Evolutionary conservation across 805 yeast genomes (phyloP), one percentile per base, ranked within the genome.

Genomic region (Tetrapisispora fleetii): DNA sequence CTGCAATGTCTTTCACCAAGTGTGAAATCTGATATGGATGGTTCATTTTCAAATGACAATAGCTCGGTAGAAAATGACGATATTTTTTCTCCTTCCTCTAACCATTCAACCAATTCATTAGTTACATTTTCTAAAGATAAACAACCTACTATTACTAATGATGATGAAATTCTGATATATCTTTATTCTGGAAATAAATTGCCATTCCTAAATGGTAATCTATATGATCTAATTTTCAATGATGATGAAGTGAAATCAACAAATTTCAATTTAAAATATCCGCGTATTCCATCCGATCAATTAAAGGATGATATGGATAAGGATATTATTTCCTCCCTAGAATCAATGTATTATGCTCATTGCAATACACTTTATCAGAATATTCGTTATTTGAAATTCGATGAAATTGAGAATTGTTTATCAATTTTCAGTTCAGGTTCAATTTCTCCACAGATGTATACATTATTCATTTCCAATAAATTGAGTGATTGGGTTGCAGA

Each of bases 331-430:
- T 79, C 77, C 18, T 80, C 86, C 0, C 67, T 87, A 43, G 75
- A 73, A 49, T 78, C 81, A 3, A 62, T 81, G 18, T 85, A 85
- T 66, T 75, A 73, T 50, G 73, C 80, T 9, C 82, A 83, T 59
- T 82, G 88, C 58, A 75, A 76, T 37, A 64, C 80, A 6, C 64
- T 85, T 32, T 79, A 84, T 51, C 87, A 84, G 52, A 73, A 79
- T 44, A 66, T 87, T 49, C 71, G 90, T 52, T 81, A 71, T 58
- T 75, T 86, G 79, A 85, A 82, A 49, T 63, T 83, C 50, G 79
- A 77, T 50, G 77, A 77, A 56, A 65, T 88, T 33, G 74, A 80
- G 46, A 67, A 74, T n/a, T 65, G 76, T 27, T 63, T 85, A 43
- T 59, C 71, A 9, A 68, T 77, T 9, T 85, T 80, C 62, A 75